These are phyloP conservation scores for Metschnikowia drakensbergensis DNA, from an alignment of 805 yeast species.

Conservation along the genomic window DNA sequence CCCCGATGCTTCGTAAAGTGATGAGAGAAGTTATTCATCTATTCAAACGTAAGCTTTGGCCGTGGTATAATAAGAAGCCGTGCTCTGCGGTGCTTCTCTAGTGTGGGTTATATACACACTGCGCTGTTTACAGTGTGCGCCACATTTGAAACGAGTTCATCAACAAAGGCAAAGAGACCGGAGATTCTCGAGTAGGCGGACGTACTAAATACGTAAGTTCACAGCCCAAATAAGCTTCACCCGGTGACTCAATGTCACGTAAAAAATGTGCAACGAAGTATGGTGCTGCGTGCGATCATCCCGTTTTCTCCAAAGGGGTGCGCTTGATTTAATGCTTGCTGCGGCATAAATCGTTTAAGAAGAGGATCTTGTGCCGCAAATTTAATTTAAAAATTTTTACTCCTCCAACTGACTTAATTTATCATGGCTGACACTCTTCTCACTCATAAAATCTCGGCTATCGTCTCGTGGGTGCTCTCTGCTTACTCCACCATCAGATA, in stretches of 20 bases:
- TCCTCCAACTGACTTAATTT: not conserved
- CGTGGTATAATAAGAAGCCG: not conserved
- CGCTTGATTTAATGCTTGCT: slow-evolving; percentile 5
- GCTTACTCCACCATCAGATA: slow-evolving; percentile 53
- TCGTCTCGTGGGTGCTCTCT: slow-evolving; percentile 53
- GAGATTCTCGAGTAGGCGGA: not conserved
- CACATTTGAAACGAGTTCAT: not conserved
- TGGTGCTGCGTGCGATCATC: not conserved
- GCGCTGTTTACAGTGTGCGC: not conserved
- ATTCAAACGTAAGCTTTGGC: not conserved
- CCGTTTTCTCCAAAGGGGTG: not conserved
- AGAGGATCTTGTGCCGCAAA: not conserved
- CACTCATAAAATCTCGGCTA: slow-evolving; percentile 43
- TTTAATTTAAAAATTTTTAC: not conserved
- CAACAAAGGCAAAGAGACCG: not conserved
- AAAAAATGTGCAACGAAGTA: not conserved
- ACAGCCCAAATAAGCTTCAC: not conserved
- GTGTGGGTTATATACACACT: not conserved
- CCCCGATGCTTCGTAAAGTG: not conserved
- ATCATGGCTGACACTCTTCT: slow-evolving; percentile 13
- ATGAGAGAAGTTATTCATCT: not conserved
- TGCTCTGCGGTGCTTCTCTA: not conserved
- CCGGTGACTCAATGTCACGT: not conserved
- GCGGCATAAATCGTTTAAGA: slow-evolving; percentile 4
- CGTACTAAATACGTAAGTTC: not conserved